A percentile compares a stretch with the other conserved stretches of the same genome.
Conservation (phyloP, 1,284 basidiomycete species). For the Ustilago esculenta region DNA sequence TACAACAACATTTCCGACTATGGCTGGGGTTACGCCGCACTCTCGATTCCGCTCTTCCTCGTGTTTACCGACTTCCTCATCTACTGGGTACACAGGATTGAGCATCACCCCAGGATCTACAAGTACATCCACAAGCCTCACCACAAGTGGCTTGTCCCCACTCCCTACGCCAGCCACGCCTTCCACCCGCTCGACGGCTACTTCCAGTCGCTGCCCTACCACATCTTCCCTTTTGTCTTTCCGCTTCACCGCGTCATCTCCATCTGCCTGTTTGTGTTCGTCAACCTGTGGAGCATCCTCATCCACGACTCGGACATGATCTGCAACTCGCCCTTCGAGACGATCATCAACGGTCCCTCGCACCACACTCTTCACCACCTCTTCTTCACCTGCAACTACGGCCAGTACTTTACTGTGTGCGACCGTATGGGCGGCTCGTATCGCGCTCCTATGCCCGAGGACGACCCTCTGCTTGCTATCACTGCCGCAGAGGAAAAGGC, state of each 20-base stretch:
- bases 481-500: slow-evolving; percentile 29
- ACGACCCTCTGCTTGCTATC: slow-evolving; percentile 81
- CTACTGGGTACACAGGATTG: slow-evolving; percentile 92
- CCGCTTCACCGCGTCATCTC: slow-evolving; percentile 76
- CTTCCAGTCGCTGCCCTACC: slow-evolving; percentile 91
- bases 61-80: slow-evolving; percentile 90
- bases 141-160: slow-evolving; percentile 98
- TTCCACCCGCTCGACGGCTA: slow-evolving; percentile 98
- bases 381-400: slow-evolving; percentile 96
- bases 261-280: slow-evolving; percentile 65
- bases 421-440: slow-evolving; percentile 86
- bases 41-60: slow-evolving; percentile 73
- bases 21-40: slow-evolving; percentile 59
- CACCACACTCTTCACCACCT: slow-evolving; percentile 97
- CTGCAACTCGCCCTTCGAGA: slow-evolving; percentile 87
- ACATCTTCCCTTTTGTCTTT: slow-evolving; percentile 89
- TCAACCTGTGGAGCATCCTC: slow-evolving; percentile 65
- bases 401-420: slow-evolving; percentile 94
- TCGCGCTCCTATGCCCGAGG: slow-evolving; percentile 80
- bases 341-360: slow-evolving; percentile 93
- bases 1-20: slow-evolving; percentile 77
- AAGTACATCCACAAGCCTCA: slow-evolving; percentile 94
- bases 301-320: slow-evolving; percentile 99
- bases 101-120: slow-evolving; percentile 88
- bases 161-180: slow-evolving; percentile 94